Evolutionary conservation across 1,139 yeast species (phyloP), one percentile per base, ranked within the genome.

Genomic region (Magnusiomyces ingens): DNA sequence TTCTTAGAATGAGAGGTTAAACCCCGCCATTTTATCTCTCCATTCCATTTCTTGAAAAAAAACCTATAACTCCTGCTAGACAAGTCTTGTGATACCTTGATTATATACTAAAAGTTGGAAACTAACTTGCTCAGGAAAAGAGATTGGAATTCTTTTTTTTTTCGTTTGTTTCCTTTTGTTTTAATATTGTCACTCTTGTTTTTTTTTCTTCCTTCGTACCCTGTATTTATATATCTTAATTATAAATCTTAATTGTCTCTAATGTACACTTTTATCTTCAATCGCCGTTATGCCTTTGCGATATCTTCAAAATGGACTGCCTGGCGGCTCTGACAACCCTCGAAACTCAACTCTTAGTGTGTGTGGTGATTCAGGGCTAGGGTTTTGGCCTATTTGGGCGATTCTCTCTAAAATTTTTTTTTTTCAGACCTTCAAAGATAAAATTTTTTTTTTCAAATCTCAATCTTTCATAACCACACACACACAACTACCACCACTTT

Each of bases 1-100:
- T 90, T 41, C 76, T 93, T 68, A 85, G 98, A 75, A 82, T 89
- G 62, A 80, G 83, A 35, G 60, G 57, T 38, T 61, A 55, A 47
- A 41, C 21, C 8, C 13, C 13, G 12, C 6, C n/a, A 43, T 43
- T n/a, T n/a, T n/a, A n/a, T n/a, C n/a, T n/a, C n/a, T n/a, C n/a
- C n/a, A 46, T 13, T 19, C 13, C 19, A 17, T 37, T 37, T 15
- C n/a, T 10, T 18, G 5, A 15, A 37, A 4, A 4, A 37, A 37
- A 3, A 37, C 10, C 35, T 19, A 18, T 2, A 18, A 15, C 47
- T 21, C 13, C 17, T 26, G 32, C 6, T 10, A 18, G 42, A 17
- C 17, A 17, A 17, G 19, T 10, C 42, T 17, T 38, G 19, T 17
- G 19, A 38, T 17, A 38, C 42, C 42, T 38, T 15, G 17, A 26